Base-by-base conservation (phyloP, 345 rosid genomes). In the Conringia planisiliqua region DNA sequence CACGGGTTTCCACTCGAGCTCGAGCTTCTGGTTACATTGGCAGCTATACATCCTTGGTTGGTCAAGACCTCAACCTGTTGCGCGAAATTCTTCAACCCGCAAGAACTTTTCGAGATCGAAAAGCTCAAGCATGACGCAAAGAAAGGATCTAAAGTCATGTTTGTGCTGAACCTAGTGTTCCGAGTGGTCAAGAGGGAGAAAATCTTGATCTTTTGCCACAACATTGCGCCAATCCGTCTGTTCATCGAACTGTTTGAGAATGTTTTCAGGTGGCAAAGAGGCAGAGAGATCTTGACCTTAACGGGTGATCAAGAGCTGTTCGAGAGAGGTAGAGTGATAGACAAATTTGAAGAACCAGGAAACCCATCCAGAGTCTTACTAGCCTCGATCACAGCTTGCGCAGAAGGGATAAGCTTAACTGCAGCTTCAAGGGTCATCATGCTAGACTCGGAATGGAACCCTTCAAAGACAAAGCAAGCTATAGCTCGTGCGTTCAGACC, bases 391-490 rank as follows among this genome's bases (percentile, higher is more conserved):
- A 90, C 96, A 16, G 97, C 99, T 1, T 95, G 99, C 26, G 98
- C 99, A 2, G 97, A 95, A 91, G 74, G 95, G 10, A 87, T 94
- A 62, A 91, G 98, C 51, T 79, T 91, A 79, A 94, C 97, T n/a
- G 97, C 97, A 12, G 97, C 98, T 66, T 94, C 98, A 0, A 84
- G 93, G 44, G 96, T 94, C n/a, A 90, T 94, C 46, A 66, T 91
- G 56, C 57, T 89, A 73, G 96, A 88, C 50, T 87, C 93, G 0
- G 96, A 90, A 63, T 91, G 97, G 98, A 94, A 91, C 79, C 98
- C 98, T 62, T 91, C 95, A 38, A 94, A 91, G 83, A 91, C 98
- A 14, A 94, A 89, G 83, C 98, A 91, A 71, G 98, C 98, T 0
- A 94, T 94, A 39, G 95, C 97, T 2, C 84, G 98, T n/a, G 97